Evolutionary conservation across 2,329 filamentous ascomycete species (phyloP), one percentile per base, ranked within the genome.

Genomic region (Zasmidium angulare): DNA sequence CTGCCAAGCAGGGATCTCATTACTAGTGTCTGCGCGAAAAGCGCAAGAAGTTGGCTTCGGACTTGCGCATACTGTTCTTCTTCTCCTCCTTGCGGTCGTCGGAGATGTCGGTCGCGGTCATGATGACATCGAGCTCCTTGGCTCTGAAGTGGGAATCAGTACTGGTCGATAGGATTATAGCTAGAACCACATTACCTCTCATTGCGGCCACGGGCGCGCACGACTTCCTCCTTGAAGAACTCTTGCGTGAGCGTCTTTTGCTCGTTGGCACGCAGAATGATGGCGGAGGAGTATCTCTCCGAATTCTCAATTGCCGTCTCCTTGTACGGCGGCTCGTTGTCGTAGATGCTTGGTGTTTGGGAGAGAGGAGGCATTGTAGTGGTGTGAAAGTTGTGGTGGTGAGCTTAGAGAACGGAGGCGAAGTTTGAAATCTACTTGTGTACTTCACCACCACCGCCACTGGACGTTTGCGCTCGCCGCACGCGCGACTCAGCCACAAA

Each of bases 211-310:
- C 93, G 86, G 53, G 95, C 95, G 69, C 95, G 87, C 81, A 96
- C 93, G 57, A 99, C 96, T 74, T 93, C 98, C 77, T 99, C 93
- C 78, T 96, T 96, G 86, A 98, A 99, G 81, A 98, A 98, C 69
- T 86, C 83, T 71, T 85, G 85, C 64, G 88, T 85, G 66, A 88
- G 75, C 67, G 86, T 82, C 70, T 87, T 86, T 50, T 86, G 84
- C 55, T 86, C 82, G 71, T 86, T 86, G 24, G 85, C 83, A 69
- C 85, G 80, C 72, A 95, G 92, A 58, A 89, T 86, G 43, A 96
- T 89, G 71, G 90, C 90, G 72, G 96, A 91, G 2, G 92, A 91
- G 77, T 93, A 96, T 68, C 91, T 87, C 72, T 96, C 91, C 1
- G 92, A 89, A 50, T 90, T 89, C 65, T 86, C n/a, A n/a, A n/a